Evolutionary conservation across 257 asterid genomes (phyloP), one percentile per base, ranked within the genome.

Genomic region (Buddleja alternifolia): DNA sequence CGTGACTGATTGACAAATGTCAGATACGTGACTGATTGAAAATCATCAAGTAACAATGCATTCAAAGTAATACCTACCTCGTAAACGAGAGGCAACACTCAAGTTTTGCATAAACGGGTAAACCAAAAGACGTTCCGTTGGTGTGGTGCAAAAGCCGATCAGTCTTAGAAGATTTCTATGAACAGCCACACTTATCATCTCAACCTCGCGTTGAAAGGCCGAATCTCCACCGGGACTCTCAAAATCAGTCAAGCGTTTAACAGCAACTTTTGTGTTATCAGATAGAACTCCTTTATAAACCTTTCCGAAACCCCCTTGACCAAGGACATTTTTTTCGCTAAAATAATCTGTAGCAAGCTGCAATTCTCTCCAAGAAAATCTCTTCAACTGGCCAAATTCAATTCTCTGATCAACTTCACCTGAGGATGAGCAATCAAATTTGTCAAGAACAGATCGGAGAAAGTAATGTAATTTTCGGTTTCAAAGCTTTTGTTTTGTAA

Each of bases 161-260:
- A 85, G 68, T 20, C 85, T 72, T 60, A 85, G 73, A 62, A 85
- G 85, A 68, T 85, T 85, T 67, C 84, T 77, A 68, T 85, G 92
- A n/a, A 85, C 91, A 71, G 91, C 91, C 39, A 85, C 91, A 76
- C 88, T 83, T 23, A 85, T 85, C 91, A 85, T 80, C 86, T 82
- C 91, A 45, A 85, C 91, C 76, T 85, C 91, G 39, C 91, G 87
- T 66, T 80, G 88, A 81, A 85, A 85, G 1, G 92, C 88, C 36
- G 80, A 83, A 76, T 85, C 92, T 37, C 92, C 88, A 66, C 92
- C 88, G 16, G 92, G 88, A 71, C 87, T 83, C 80, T 81, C 88
- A 53, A 76, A 85, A 76, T 85, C 86, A 10, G 87, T 78, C 74
- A 85, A 74, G 29, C 92, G 80, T 63, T 85, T 85, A 19, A 85